Base-by-base conservation (phyloP, 139 green algal species). In the Medakamo hakoo region DNA sequence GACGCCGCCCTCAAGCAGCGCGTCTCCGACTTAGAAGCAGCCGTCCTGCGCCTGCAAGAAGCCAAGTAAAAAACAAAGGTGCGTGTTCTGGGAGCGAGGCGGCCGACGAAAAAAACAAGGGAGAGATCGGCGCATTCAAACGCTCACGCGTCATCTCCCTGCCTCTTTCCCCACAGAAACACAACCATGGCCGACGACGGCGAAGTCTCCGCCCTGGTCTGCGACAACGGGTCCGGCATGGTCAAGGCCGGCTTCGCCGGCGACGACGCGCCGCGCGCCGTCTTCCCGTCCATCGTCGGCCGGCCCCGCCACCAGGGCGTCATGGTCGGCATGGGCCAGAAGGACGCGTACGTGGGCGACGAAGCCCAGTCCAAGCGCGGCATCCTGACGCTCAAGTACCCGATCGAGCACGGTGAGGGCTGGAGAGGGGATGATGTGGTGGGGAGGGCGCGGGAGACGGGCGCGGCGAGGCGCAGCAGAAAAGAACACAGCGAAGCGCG, bases 401-500 rank as follows among this genome's bases (percentile, higher is more conserved):
- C 67, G 24, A 75, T 77, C 23, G 79, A 86, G 23, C 23, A 63
- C 55, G 86, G 92, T 79, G 82, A 91, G 69, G 75, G 79, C 27
- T 22, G 68, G 69, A 72, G 48, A 68, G 63, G 5, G 23, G 28
- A 68, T n/a, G n/a, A n/a, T n/a, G 52, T 52, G 40, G 40, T 9
- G 40, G 40, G 40, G 9, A 16, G 40, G 40, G 40, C 9, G n/a
- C n/a, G n/a, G n/a, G n/a, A n/a, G n/a, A n/a, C n/a, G 90, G 98
- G 9, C 93, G 93, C 24, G 93, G 98, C 59, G 93, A 99, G 82
- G 93, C 93, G 1, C 88, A 97, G 74, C 88, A 83, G 55, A 99
- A 99, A 98, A 98, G 73, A 93, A 92, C 67, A 98, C 96, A 80
- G 78, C 76, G 57, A 98, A 98, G 79, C 73, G 73, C 30, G 63